Percentiles rank a stretch among this genome's conserved stretches.
phyloP scores from a whole-genome alignment of 495 filamentous ascomycete genomes.

The Xylaria palmicola region DNA sequence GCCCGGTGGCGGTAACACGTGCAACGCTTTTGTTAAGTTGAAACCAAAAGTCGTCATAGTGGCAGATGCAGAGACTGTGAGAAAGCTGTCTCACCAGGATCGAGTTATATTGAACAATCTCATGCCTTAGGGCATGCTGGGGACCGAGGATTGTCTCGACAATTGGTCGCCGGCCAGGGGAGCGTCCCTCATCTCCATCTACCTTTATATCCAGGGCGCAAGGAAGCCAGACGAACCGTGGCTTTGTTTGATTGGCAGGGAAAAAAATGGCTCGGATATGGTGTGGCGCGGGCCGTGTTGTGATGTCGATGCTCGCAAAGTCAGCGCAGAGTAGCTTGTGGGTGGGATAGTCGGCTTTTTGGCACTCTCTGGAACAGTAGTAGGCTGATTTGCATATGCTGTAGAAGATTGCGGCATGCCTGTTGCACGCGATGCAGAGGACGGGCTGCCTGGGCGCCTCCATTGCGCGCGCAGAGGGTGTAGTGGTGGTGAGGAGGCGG shows the following conservation, averaged over 20 bases:
- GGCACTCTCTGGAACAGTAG: constrained; percentile 5
- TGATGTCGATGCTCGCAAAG: neutral
- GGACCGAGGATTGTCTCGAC: neutral
- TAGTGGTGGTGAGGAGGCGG: neutral
- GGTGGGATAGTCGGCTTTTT: neutral
- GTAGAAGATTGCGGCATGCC: constrained; percentile 6
- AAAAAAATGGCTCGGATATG: neutral
- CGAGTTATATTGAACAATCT: neutral
- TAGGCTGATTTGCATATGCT: neutral
- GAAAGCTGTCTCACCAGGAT: neutral
- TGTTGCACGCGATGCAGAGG: constrained; percentile 17
- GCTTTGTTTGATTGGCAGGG: neutral
- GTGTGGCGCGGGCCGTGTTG: neutral
- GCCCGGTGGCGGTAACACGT: neutral
- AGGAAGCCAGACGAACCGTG: neutral
- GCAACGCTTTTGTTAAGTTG: neutral
- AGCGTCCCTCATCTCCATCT: neutral
- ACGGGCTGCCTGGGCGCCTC: neutral
- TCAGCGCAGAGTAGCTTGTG: neutral
- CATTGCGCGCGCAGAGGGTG: constrained; percentile 1
- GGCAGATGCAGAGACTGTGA: neutral
- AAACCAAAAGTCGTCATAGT: neutral
- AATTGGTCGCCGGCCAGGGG: neutral
- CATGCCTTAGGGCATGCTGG: no score
- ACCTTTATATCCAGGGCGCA: neutral